A percentile compares a stretch with the other conserved stretches of the same genome.
Conservation (phyloP, 106 monocot genomes). For the Phalaenopsis equestris region DNA sequence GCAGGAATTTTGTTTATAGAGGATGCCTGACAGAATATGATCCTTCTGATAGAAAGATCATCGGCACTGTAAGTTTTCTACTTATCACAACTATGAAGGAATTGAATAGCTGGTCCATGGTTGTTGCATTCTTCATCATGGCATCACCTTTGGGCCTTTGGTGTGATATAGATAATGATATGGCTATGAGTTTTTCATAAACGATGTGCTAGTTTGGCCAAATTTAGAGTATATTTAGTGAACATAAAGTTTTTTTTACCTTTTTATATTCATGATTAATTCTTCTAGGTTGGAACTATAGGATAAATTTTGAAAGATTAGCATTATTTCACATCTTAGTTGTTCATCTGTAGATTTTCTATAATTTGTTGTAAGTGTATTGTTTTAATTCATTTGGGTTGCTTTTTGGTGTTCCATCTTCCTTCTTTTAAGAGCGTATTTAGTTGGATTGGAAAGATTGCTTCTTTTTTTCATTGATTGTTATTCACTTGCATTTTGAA, state of each 20-base stretch:
- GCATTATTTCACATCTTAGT: background rate
- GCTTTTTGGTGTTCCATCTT: background rate
- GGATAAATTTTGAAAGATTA: background rate
- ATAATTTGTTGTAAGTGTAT: background rate
- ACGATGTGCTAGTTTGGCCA: background rate
- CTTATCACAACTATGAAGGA: background rate
- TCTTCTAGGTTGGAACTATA: background rate
- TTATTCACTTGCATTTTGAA: background rate
- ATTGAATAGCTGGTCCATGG: background rate
- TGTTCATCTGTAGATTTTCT: background rate
- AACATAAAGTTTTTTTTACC: background rate
- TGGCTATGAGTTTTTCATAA: background rate
- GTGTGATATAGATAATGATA: background rate
- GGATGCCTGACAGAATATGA: slow-evolving; percentile 1
- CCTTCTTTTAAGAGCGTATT: background rate
- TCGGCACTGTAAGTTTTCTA: background rate
- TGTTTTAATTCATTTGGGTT: background rate
- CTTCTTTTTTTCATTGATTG: background rate
- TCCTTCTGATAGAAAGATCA: background rate
- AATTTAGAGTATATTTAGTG: background rate
- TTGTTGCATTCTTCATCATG: background rate
- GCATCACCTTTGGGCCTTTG: background rate
- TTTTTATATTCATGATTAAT: background rate
- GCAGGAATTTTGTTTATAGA: slow-evolving; percentile 9
- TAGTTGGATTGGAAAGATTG: background rate